A percentile compares a stretch with the other conserved stretches of the same genome.
These are phyloP conservation scores for Lenzites betulinus DNA, from an alignment of 768 basidiomycete species.

Conservation along the genomic window DNA sequence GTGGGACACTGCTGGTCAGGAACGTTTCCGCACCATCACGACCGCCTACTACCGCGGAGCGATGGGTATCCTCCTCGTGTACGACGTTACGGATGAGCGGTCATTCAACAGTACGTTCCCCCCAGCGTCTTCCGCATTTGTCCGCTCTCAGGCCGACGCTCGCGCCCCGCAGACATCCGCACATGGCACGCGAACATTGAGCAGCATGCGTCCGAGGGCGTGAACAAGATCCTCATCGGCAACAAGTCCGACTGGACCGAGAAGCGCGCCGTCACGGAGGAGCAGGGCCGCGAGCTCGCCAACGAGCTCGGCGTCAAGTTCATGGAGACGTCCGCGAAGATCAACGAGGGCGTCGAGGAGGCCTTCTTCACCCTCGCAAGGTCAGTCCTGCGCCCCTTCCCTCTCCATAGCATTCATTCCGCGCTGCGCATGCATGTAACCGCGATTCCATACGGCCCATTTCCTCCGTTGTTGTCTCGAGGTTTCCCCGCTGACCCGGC, in stretches of 20 bases:
- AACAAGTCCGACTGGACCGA: slow-evolving; percentile 99
- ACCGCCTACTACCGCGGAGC: slow-evolving; percentile 99
- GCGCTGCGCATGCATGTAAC: not conserved
- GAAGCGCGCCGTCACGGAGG: slow-evolving; percentile 88
- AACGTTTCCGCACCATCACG: slow-evolving; percentile 97
- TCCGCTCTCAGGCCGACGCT: slow-evolving; percentile 9
- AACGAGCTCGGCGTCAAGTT: slow-evolving; percentile 94
- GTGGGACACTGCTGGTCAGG: slow-evolving; percentile 99
- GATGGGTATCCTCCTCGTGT: slow-evolving; percentile 98
- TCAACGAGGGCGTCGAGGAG: slow-evolving; percentile 97
- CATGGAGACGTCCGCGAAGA: slow-evolving; percentile 97
- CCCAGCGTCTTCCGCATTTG: not conserved
- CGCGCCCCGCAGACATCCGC: slow-evolving; percentile 74
- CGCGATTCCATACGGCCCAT: not conserved
- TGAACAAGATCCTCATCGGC: slow-evolving; percentile 98
- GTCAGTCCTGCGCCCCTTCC: slow-evolving; percentile 47
- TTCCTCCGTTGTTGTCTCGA: slow-evolving; percentile 1
- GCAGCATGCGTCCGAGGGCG: slow-evolving; percentile 97
- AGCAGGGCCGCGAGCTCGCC: slow-evolving; percentile 91
- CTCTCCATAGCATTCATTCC: not conserved
- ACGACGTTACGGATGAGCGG: slow-evolving; percentile 93
- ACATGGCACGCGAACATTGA: slow-evolving; percentile 99
- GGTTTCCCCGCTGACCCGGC: slow-evolving; percentile 8
- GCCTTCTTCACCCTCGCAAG: slow-evolving; percentile 97
- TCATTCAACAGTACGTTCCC: slow-evolving; percentile 87